Conservation (phyloP, 1,284 basidiomycete species). For the Pulveroboletus ridleyi region DNA sequence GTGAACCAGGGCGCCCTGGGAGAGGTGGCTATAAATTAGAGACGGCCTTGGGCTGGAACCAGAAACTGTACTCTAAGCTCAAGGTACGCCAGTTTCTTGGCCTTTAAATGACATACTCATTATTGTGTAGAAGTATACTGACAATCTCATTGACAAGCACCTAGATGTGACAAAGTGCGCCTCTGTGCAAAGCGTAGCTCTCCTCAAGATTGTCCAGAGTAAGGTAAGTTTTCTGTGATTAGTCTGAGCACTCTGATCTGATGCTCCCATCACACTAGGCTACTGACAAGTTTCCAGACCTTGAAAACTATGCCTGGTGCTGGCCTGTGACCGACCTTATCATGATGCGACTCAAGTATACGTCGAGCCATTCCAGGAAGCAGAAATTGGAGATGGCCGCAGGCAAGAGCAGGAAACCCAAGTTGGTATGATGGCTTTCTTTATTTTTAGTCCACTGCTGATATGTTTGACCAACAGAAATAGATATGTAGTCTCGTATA, state of each 20-base stretch:
- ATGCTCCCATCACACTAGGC: too few relatives aligned
- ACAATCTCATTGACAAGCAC: background rate
- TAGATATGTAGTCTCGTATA: too few relatives aligned
- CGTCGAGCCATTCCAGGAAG: background rate
- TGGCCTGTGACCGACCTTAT: background rate
- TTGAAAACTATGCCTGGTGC: background rate
- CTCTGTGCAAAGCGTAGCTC: background rate
- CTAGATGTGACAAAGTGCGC: background rate
- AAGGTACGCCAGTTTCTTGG: background rate
- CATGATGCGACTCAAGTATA: constrained; percentile 3
- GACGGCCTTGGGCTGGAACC: background rate
- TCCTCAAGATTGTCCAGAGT: constrained; percentile 2
- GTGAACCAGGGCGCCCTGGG: background rate
- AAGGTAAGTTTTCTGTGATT: background rate
- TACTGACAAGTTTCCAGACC: background rate
- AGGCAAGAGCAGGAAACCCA: background rate
- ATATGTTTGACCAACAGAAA: too few relatives aligned
- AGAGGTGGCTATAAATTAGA: background rate
- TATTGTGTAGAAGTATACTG: background rate
- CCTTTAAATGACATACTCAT: too few relatives aligned
- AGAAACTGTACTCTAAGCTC: background rate
- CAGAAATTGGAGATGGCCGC: background rate
- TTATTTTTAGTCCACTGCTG: too few relatives aligned
- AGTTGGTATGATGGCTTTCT: too few relatives aligned
- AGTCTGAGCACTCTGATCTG: too few relatives aligned